These are phyloP conservation scores for Handroanthus guayacan DNA, from an alignment of 257 asterid species.

Conservation along the genomic window DNA sequence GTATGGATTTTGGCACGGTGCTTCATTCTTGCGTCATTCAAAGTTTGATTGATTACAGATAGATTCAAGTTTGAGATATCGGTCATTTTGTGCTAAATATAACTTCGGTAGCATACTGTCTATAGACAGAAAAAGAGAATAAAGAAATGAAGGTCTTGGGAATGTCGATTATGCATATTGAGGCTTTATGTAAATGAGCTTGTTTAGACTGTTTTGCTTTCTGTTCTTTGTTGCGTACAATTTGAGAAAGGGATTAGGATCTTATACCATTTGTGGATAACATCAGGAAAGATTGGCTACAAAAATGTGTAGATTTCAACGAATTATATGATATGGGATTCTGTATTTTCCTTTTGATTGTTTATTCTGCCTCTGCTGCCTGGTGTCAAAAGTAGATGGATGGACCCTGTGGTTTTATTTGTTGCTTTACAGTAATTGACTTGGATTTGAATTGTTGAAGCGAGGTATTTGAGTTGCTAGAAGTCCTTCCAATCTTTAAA, in stretches of 20 bases:
- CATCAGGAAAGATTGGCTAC: background rate
- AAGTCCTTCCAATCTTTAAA: background rate
- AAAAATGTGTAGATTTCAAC: background rate
- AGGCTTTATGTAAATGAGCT: conserved; percentile 12
- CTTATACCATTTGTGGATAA: background rate
- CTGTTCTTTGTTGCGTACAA: background rate
- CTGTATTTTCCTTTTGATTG: background rate
- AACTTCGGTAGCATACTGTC: background rate
- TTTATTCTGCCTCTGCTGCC: conserved; percentile 20
- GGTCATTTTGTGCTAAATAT: background rate
- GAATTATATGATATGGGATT: background rate
- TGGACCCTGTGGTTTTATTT: conserved; percentile 3
- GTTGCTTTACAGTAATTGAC: background rate
- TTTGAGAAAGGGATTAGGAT: conserved; percentile 6
- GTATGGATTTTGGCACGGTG: background rate
- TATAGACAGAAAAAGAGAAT: background rate
- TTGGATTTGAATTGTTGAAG: conserved; percentile 25
- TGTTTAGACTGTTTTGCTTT: conserved; percentile 22
- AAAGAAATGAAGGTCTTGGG: conserved; percentile 4
- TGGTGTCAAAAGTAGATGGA: background rate
- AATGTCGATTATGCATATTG: background rate
- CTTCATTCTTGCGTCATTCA: background rate
- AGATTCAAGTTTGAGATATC: conserved; percentile 6
- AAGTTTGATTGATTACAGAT: background rate
- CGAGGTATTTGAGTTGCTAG: conserved; percentile 11